Base-by-base conservation (phyloP, 257 asterid species). In the Craterostigma plantagineum region DNA sequence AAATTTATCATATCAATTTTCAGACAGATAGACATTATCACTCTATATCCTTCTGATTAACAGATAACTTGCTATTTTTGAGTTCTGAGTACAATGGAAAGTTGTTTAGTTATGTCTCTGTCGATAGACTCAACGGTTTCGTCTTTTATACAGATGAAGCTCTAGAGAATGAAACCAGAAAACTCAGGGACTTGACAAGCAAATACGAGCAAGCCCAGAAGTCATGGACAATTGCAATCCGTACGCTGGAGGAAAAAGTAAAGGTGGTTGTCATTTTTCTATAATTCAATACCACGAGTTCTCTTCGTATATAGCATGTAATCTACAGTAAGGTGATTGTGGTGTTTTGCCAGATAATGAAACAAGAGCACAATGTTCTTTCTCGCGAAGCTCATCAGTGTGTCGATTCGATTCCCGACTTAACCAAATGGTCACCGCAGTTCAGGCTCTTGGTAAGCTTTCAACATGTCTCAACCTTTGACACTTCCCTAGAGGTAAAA, bases 301-400 rank as follows among this genome's bases (percentile, higher is more conserved):
- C 34, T 42, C 13, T 38, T 44, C 17, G 7, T 45, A 38, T 42
- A 14, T 48, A 34, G 33, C 43, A 42, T 34, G 16, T 30, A 23
- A 23, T 23, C 4, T 23, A 23, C 4, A 39, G 39, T 18, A 33
- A 58, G 53, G 43, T 16, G 36, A 52, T 9, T 18, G 35, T 38
- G 45, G 36, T 18, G 42, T 33, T 4, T 54, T 33, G 54, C 51
- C 68, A 90, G 98, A 55, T 61, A 49, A 83, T 90, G 99, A 90
- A 83, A 58, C 65, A 62, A 54, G 94, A 83, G 57, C 87, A 90
- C 49, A 51, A 71, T 23, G 70, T 59, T 70, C 95, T 90, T 51
- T 83, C 92, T 48, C 79, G 56, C 1, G 91, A 77, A 58, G 95
- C 99, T 12, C 95, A 90, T 54, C 87, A 83, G 35, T 90, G 99